These are phyloP conservation scores for Aureobasidium namibiae DNA, from an alignment of 2,329 filamentous ascomycete genomes.

Conservation along the genomic window DNA sequence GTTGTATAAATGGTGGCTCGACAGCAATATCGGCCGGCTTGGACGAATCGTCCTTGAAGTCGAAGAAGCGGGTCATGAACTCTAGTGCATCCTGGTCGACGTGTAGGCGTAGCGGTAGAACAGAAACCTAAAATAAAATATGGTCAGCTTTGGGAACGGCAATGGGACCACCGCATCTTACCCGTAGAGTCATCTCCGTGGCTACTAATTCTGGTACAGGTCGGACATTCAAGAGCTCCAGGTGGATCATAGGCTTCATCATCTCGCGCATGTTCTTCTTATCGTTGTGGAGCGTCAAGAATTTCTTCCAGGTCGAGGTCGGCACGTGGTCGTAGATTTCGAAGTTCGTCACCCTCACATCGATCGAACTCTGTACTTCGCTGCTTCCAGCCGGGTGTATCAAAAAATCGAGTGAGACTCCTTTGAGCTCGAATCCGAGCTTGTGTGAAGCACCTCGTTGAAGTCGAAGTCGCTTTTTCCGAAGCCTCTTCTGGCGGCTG, in stretches of 20 bases:
- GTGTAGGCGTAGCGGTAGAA: conserved; percentile 82
- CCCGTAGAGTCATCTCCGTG: conserved; percentile 78
- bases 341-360: conserved; percentile 71
- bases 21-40: conserved; percentile 35
- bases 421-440: conserved; percentile 86
- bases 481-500: conserved; percentile 21
- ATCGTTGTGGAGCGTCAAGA: conserved; percentile 86
- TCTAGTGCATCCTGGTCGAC: conserved; percentile 97
- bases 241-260: conserved; percentile 78
- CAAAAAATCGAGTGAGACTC: conserved; percentile 73
- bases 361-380: conserved; percentile 80
- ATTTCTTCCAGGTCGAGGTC: conserved; percentile 97
- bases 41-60: conserved; percentile 75
- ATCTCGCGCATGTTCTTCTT: conserved; percentile 71
- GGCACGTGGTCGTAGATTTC: conserved; percentile 92
- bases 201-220: conserved; percentile 77
- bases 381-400: conserved; percentile 67
- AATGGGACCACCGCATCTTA: conserved; percentile 22
- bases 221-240: conserved; percentile 81
- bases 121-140: conserved; percentile 47
- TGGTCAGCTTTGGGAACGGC: conserved; percentile 16
- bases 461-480: conserved; percentile 54
- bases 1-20: conserved; percentile 65
- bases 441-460: conserved; percentile 86
- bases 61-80: conserved; percentile 95